Evolutionary conservation across 2,329 filamentous ascomycete species (phyloP), one percentile per base, ranked within the genome.

Genomic region (Cytospora piceicola): DNA sequence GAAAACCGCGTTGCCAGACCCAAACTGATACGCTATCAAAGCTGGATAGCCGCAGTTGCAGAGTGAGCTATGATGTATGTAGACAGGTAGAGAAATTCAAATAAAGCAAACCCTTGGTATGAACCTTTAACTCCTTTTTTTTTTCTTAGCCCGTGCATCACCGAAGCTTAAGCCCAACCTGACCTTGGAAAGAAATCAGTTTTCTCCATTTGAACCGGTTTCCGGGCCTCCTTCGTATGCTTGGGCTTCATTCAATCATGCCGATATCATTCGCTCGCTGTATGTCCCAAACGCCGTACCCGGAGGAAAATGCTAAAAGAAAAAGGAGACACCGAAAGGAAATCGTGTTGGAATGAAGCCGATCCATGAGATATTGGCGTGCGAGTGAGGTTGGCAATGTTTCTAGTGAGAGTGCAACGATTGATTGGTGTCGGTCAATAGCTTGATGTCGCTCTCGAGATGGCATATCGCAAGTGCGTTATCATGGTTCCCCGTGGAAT

Each of bases 211-310:
- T 49, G 11, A 49, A 59, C 58, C 54, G 42, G 32, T 60, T 58
- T 54, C 46, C 46, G 54, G 52, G 59, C 68, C 61, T 20, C 55
- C 64, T 11, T 65, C 70, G 68, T 71, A 63, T 71, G 65, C 69
- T 60, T 66, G 65, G 66, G 67, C 68, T 22, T 67, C 63, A 42
- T 22, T 66, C 59, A 55, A 54, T 61, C 57, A 66, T 62, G 58
- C 63, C 56, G 46, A 56, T 34, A 66, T 32, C 9, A 52, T 53
- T 61, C 66, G 60, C 66, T 58, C 66, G 63, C 66, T 66, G 55
- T 27, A 51, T 55, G 54, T 34, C 60, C 66, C 27, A 36, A 51
- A 63, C 66, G 66, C 66, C 66, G 9, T 17, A 34, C 63, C 42
- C 17, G 52, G 39, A 63, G n/a, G 34, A 32, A 65, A 51, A 54